phyloP scores from a whole-genome alignment of 2,329 filamentous ascomycete species.

The Gaeumannomyces sp. region DNA sequence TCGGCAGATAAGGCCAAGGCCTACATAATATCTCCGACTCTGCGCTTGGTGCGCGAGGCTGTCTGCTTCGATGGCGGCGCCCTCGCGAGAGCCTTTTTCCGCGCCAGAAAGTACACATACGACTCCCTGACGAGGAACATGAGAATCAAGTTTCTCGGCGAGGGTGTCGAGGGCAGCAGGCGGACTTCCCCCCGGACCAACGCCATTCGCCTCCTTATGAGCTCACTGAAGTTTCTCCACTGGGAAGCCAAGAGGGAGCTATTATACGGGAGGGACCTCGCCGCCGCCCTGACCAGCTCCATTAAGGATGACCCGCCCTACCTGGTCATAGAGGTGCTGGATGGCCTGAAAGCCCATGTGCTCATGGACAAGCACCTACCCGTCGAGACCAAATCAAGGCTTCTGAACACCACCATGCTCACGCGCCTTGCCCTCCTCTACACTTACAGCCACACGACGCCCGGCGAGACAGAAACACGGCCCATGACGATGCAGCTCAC shows the following conservation, averaged over 20 bases:
- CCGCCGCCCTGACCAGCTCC: constrained; percentile 66
- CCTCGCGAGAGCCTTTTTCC: constrained; percentile 70
- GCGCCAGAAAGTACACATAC: constrained; percentile 70
- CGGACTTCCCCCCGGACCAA: constrained; percentile 78
- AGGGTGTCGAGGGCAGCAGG: constrained; percentile 55
- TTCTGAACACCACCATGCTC: constrained; percentile 70
- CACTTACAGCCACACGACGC: constrained; percentile 46
- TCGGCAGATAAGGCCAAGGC: constrained; percentile 77
- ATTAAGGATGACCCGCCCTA: constrained; percentile 72
- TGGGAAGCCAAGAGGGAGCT: constrained; percentile 75
- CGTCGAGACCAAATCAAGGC: constrained; percentile 65
- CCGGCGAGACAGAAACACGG: constrained; percentile 46
- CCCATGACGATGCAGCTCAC: constrained; percentile 65
- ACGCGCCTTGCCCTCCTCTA: constrained; percentile 68
- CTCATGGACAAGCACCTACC: constrained; percentile 69
- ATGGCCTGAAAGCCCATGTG: constrained; percentile 62
- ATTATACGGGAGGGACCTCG: constrained; percentile 67
- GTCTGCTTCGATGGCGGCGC: constrained; percentile 79
- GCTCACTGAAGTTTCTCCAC: constrained; percentile 72
- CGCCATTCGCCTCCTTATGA: constrained; percentile 73
- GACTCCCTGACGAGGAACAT: constrained; percentile 77
- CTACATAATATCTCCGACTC: constrained; percentile 79
- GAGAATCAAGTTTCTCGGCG: constrained; percentile 56
- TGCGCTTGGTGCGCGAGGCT: constrained; percentile 82
- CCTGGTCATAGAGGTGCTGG: constrained; percentile 68